phyloP scores from a whole-genome alignment of 2,329 filamentous ascomycete genomes.

The Alternaria metachromatica region DNA sequence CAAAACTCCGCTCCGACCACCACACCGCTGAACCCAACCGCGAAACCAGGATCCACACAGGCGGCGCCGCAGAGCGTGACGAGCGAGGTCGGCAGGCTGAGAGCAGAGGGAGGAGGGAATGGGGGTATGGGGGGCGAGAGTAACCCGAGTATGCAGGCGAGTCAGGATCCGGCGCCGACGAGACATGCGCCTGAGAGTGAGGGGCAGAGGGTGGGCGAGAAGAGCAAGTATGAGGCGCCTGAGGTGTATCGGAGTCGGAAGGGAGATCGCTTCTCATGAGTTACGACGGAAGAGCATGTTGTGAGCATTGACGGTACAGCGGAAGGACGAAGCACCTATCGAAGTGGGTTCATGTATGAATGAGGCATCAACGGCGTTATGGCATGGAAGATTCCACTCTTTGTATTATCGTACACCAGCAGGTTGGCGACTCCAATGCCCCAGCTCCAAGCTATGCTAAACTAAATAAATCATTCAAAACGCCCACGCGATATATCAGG shows the following conservation, averaged over 20 bases:
- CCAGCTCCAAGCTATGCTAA: slow-evolving; percentile 4
- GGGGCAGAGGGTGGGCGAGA: slow-evolving; percentile 70
- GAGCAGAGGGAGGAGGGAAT: slow-evolving; percentile 13
- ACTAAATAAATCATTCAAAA: slow-evolving; percentile 6
- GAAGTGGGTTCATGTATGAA: neutral
- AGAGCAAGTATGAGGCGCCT: slow-evolving; percentile 87
- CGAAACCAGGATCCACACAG: slow-evolving; percentile 11
- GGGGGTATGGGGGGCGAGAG: slow-evolving; percentile 20
- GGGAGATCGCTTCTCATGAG: slow-evolving; percentile 76
- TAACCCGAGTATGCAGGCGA: slow-evolving; percentile 75
- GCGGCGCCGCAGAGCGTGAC: slow-evolving; percentile 15
- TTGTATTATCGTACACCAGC: slow-evolving; percentile 8
- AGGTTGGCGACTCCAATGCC: neutral
- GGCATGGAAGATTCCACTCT: slow-evolving; percentile 12
- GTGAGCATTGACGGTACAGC: neutral
- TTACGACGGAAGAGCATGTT: neutral
- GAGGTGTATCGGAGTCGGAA: slow-evolving; percentile 78
- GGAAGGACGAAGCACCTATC: neutral
- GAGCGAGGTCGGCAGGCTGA: slow-evolving; percentile 12
- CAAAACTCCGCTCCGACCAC: slow-evolving; percentile 3
- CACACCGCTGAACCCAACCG: slow-evolving; percentile 18
- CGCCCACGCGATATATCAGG: slow-evolving; percentile 41
- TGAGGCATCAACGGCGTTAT: neutral
- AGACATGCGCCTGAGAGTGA: slow-evolving; percentile 78
- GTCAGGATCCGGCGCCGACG: slow-evolving; percentile 83